Evolutionary conservation across 306 rosid species (phyloP).

Genomic region (Quercus wislizeni): DNA sequence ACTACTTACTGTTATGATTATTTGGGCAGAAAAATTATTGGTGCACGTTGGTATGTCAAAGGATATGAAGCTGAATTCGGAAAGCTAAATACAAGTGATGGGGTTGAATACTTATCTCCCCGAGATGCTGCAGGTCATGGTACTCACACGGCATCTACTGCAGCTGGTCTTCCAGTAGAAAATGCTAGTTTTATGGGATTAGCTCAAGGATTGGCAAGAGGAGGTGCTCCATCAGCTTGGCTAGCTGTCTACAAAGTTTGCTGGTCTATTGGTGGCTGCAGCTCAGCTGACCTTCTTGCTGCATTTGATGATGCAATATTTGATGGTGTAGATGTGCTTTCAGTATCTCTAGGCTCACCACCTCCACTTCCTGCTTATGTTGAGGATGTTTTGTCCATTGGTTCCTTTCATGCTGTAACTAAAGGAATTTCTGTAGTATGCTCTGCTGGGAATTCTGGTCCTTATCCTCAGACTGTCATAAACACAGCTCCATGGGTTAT

Average conservation of each 20-base stretch:
- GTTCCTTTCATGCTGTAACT: slow-evolving; percentile 58
- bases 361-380: slow-evolving; percentile 54
- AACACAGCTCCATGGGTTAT: slow-evolving; percentile 63
- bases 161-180: slow-evolving; percentile 43
- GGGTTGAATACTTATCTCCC: slow-evolving; percentile 46
- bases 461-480: slow-evolving; percentile 56
- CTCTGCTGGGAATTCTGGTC: slow-evolving; percentile 66
- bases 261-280: slow-evolving; percentile 56
- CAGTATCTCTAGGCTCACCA: slow-evolving; percentile 50
- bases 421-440: slow-evolving; percentile 53
- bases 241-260: slow-evolving; percentile 59
- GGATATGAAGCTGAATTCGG: slow-evolving; percentile 72
- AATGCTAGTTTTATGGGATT: slow-evolving; percentile 49
- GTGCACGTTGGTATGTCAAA: slow-evolving; percentile 66
- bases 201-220: slow-evolving; percentile 57
- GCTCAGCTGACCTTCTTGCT: slow-evolving; percentile 58
- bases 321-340: slow-evolving; percentile 57
- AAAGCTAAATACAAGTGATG: slow-evolving; percentile 36
- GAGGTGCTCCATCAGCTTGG: slow-evolving; percentile 64
- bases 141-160: slow-evolving; percentile 65
- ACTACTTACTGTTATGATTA: background rate
- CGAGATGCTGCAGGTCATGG: slow-evolving; percentile 63
- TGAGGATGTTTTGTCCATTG: slow-evolving; percentile 52
- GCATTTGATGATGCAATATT: slow-evolving; percentile 65
- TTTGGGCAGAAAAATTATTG: slow-evolving; percentile 56